Conservation (phyloP, 768 basidiomycete genomes). For the Antrodiella citrinella region DNA sequence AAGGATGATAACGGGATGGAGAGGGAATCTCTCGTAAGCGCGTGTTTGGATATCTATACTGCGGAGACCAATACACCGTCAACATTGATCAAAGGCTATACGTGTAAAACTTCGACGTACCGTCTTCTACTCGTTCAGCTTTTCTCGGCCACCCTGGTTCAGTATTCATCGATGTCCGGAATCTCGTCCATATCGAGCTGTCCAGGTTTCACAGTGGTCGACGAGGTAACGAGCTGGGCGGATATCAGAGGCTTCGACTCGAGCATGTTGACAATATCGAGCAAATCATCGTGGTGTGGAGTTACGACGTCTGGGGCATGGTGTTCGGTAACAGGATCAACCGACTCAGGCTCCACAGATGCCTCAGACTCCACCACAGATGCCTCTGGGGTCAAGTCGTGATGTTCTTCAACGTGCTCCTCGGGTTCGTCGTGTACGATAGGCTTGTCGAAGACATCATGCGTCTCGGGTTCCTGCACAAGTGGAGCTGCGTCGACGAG, state of each 20-base stretch:
- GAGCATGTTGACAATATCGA: slow-evolving; percentile 60
- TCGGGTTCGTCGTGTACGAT: slow-evolving; percentile 7
- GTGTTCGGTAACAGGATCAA: neutral
- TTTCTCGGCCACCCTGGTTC: neutral
- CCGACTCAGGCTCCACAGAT: slow-evolving; percentile 2
- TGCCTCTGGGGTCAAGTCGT: slow-evolving; percentile 5
- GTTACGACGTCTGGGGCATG: slow-evolving; percentile 3
- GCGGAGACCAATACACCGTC: too few relatives aligned
- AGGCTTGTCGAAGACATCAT: slow-evolving; percentile 1
- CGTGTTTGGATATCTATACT: too few relatives aligned
- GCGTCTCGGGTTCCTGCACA: slow-evolving; percentile 10
- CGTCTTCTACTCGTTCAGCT: neutral
- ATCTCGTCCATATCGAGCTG: slow-evolving; percentile 10
- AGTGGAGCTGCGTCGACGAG: slow-evolving; percentile 2
- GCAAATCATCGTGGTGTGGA: slow-evolving; percentile 34
- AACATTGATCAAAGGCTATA: too few relatives aligned
- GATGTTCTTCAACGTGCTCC: slow-evolving; percentile 12
- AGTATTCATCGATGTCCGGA: slow-evolving; percentile 9
- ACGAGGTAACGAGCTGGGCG: neutral
- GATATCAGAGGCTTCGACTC: slow-evolving; percentile 27
- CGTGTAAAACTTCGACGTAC: too few relatives aligned
- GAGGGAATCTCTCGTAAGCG: too few relatives aligned
- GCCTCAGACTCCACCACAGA: slow-evolving; percentile 8
- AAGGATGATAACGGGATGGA: neutral
- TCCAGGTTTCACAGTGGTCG: neutral